These are phyloP conservation scores for Gynandropsis gynandra DNA, from an alignment of 345 rosid species.

Conservation along the genomic window DNA sequence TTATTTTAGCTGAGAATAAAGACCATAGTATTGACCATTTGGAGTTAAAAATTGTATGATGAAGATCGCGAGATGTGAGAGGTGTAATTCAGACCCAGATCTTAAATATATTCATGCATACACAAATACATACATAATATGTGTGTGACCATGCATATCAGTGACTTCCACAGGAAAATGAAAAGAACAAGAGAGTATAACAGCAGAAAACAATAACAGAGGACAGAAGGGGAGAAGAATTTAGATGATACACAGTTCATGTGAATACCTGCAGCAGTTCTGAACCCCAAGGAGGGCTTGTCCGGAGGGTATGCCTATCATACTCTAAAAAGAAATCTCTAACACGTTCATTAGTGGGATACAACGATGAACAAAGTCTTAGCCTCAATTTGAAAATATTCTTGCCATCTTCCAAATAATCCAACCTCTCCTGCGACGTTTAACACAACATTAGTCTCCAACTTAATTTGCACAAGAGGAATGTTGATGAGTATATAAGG, in stretches of 20 bases:
- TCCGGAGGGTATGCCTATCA: slow-evolving; percentile 92
- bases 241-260: slow-evolving; percentile 11
- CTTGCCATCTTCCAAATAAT: too few relatives aligned
- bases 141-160: too few relatives aligned
- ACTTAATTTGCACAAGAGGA: slow-evolving; percentile 6
- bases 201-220: too few relatives aligned
- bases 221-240: slow-evolving; percentile 6
- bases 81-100: too few relatives aligned
- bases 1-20: too few relatives aligned
- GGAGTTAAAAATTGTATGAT: too few relatives aligned
- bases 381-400: slow-evolving; percentile 66
- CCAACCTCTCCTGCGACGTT: slow-evolving; percentile 58
- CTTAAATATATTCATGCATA: too few relatives aligned
- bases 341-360: slow-evolving; percentile 87
- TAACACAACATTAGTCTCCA: slow-evolving; percentile 6
- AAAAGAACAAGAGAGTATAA: too few relatives aligned
- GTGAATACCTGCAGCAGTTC: slow-evolving; percentile 91
- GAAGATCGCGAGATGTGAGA: too few relatives aligned
- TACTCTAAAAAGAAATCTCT: slow-evolving; percentile 96
- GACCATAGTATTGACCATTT: too few relatives aligned
- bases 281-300: slow-evolving; percentile 98
- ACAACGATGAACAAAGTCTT: slow-evolving; percentile 87
- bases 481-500: slow-evolving; percentile 9
- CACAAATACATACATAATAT: too few relatives aligned
- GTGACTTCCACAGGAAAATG: too few relatives aligned